phyloP scores from a whole-genome alignment of 2,329 filamentous ascomycete genomes.

The Aspergillus floridensis region DNA sequence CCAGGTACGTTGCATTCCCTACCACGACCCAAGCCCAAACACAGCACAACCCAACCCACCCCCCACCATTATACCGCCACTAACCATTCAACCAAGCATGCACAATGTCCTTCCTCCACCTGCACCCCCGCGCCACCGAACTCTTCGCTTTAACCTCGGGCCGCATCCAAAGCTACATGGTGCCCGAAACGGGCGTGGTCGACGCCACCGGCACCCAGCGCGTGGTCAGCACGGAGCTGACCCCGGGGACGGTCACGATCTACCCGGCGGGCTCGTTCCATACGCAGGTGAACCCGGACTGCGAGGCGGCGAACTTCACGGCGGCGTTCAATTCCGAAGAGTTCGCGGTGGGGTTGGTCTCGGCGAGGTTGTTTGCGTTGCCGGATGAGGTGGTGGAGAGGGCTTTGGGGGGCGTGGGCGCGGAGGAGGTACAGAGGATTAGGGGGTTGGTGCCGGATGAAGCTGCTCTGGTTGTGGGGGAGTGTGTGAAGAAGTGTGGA shows the following conservation, averaged over 20 bases:
- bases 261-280: conserved; percentile 28
- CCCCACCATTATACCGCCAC: not conserved
- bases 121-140: conserved; percentile 26
- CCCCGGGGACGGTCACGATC: conserved; percentile 21
- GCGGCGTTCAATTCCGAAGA: conserved; percentile 25
- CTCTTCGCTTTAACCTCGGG: conserved; percentile 22
- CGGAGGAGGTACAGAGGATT: too few species aligned
- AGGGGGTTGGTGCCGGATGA: too few species aligned
- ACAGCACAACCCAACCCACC: too few species aligned
- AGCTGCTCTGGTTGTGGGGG: too few species aligned
- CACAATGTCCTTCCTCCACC: conserved; percentile 26
- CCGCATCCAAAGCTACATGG: conserved; percentile 20
- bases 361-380: conserved; percentile 18
- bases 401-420: conserved; percentile 13
- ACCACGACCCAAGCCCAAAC: too few species aligned
- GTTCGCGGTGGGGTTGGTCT: conserved; percentile 21
- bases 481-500: too few species aligned
- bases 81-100: conserved; percentile 18
- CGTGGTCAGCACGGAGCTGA: conserved; percentile 17
- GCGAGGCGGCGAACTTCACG: conserved; percentile 24
- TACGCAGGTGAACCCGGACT: conserved; percentile 28
- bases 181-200: conserved; percentile 16
- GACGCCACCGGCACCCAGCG: conserved; percentile 18
- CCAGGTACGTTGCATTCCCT: conserved; percentile 14
- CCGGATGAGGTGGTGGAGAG: conserved; percentile 20